A percentile compares a stretch with the other conserved stretches of the same genome.
phyloP scores from a whole-genome alignment of 179 eudicot genomes.

The Spinacia oleracea region DNA sequence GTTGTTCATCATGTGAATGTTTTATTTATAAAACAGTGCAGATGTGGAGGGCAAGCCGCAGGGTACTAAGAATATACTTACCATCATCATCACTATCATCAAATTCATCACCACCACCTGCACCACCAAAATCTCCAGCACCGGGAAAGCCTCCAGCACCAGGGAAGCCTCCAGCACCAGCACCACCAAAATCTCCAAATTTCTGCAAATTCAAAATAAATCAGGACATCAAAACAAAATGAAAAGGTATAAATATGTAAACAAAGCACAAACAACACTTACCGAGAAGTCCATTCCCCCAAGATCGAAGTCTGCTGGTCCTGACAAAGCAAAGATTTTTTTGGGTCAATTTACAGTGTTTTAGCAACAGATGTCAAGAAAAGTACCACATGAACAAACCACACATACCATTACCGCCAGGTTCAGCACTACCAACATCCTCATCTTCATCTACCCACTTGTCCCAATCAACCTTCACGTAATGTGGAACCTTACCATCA shows the following conservation, averaged over 20 bases:
- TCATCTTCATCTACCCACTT: constrained; percentile 99
- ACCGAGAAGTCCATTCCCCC: constrained; percentile 98
- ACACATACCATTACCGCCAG: background rate
- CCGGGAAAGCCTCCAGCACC: constrained; percentile 46
- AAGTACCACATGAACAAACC: background rate
- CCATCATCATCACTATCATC: constrained; percentile 69
- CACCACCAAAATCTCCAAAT: constrained; percentile 48
- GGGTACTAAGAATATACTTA: constrained; percentile 17
- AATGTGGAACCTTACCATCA: constrained; percentile 80
- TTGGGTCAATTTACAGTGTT: background rate
- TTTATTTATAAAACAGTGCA: background rate
- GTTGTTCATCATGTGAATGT: background rate
- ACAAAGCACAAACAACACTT: constrained; percentile 23
- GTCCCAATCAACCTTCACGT: constrained; percentile 96
- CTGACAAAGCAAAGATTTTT: constrained; percentile 31
- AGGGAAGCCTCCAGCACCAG: constrained; percentile 25
- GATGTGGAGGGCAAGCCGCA: background rate
- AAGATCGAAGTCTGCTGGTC: constrained; percentile 64
- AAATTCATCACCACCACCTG: constrained; percentile 30
- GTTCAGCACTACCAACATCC: constrained; percentile 43
- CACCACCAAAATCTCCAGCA: constrained; percentile 39
- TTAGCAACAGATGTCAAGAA: background rate
- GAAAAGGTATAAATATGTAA: background rate
- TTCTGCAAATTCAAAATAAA: constrained; percentile 41
- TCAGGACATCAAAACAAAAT: constrained; percentile 16